phyloP scores from a whole-genome alignment of 108 stramenopile genomes.

The Aureococcus anophagefferens region DNA sequence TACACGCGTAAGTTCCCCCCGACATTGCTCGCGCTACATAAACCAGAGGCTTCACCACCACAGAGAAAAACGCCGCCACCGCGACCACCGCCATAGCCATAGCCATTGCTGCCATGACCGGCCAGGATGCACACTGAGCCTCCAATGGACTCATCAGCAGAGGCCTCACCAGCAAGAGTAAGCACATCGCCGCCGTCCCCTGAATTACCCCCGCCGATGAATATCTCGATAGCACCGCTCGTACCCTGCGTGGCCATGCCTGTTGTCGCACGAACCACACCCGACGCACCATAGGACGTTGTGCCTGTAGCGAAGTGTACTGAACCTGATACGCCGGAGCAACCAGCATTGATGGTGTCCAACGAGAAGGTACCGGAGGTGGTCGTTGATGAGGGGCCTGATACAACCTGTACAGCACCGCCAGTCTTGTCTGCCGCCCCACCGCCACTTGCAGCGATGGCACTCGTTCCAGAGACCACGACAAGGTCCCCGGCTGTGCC shows the following conservation, averaged over 20 bases:
- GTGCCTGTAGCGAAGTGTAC: constrained; percentile 24
- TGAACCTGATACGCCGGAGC: constrained; percentile 24
- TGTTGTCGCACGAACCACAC: constrained; percentile 9
- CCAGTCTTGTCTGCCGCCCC: constrained; percentile 4
- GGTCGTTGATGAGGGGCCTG: constrained; percentile 8
- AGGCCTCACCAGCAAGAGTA: constrained; percentile 28
- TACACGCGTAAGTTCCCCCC: constrained; percentile 6
- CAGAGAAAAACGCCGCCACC: constrained; percentile 22
- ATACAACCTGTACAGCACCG: constrained; percentile 7
- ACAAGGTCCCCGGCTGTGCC: constrained; percentile 26
- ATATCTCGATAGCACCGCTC: constrained; percentile 23
- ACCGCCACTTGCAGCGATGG: background rate
- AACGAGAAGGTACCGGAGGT: constrained; percentile 5
- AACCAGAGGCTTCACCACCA: constrained; percentile 12
- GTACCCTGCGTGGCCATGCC: constrained; percentile 20
- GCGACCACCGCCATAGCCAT: constrained; percentile 15
- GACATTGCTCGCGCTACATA: background rate
- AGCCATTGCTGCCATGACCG: constrained; percentile 32
- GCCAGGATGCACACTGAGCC: constrained; percentile 32
- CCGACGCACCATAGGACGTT: constrained; percentile 20
- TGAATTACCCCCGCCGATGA: constrained; percentile 23
- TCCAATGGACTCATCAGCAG: constrained; percentile 5
- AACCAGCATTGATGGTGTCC: constrained; percentile 27
- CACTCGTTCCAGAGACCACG: constrained; percentile 7
- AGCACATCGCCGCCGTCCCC: constrained; percentile 29